Evolutionary conservation across 2,329 filamentous ascomycete genomes (phyloP).

Genomic region (Nemania sp.): DNA sequence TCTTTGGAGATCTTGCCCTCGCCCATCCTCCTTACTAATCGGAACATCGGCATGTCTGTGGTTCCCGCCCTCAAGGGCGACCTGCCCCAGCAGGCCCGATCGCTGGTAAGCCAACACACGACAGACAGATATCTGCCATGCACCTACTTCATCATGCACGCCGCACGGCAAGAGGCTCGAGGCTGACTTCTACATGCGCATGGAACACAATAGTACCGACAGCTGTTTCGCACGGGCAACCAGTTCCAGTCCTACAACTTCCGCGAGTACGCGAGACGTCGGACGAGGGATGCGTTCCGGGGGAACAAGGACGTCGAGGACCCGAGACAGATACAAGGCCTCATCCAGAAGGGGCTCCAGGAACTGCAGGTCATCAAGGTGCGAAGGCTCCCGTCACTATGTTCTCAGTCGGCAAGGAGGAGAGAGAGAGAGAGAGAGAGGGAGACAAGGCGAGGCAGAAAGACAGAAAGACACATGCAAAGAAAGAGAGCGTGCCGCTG

Average conservation of each 20-base stretch:
- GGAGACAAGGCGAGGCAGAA: too few relatives aligned
- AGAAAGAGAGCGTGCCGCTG: not conserved
- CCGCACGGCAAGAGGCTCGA: not conserved
- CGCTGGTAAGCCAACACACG: slow-evolving; percentile 50
- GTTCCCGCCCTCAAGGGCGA: slow-evolving; percentile 53
- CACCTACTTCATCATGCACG: not conserved
- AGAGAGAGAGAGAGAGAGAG: too few relatives aligned
- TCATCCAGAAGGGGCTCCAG: slow-evolving; percentile 85
- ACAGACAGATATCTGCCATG: not conserved
- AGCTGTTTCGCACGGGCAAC: slow-evolving; percentile 80
- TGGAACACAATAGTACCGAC: slow-evolving; percentile 72
- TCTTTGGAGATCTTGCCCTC: not conserved
- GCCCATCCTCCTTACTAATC: not conserved
- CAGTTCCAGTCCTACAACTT: slow-evolving; percentile 97
- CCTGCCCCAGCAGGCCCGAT: slow-evolving; percentile 61
- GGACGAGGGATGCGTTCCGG: slow-evolving; percentile 88
- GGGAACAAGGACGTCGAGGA: slow-evolving; percentile 77
- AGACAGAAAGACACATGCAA: too few relatives aligned
- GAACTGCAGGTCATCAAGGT: slow-evolving; percentile 93
- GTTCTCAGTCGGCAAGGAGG: not conserved
- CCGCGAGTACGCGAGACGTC: slow-evolving; percentile 90
- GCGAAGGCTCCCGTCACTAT: slow-evolving; percentile 28
- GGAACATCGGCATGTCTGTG: slow-evolving; percentile 37
- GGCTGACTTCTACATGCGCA: slow-evolving; percentile 8
- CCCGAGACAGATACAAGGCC: slow-evolving; percentile 77